phyloP scores from a whole-genome alignment of 257 asterid species.

The Cordia subcordata region DNA sequence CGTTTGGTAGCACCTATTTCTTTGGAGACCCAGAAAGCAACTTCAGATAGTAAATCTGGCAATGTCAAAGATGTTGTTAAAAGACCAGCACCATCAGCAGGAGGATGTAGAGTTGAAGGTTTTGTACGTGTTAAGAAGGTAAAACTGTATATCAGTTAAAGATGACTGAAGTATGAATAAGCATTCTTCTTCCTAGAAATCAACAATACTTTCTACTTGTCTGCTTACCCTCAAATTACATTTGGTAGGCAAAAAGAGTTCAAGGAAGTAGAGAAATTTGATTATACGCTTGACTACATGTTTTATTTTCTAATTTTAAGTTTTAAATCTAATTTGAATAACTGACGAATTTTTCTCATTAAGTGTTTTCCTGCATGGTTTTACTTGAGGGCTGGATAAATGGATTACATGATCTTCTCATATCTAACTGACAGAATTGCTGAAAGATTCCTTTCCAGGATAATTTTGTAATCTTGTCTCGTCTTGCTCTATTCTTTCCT shows the following conservation, averaged over 20 bases:
- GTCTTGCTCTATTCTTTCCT: neutral
- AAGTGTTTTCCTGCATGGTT: no score
- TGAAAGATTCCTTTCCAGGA: neutral
- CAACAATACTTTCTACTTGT: no score
- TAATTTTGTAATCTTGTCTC: neutral
- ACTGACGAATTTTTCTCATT: no score
- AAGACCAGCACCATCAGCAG: slow-evolving; percentile 87
- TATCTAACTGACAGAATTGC: no score
- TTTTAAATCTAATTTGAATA: no score
- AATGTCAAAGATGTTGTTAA: slow-evolving; percentile 39
- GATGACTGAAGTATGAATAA: no score
- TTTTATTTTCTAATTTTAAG: no score
- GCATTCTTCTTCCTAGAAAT: no score
- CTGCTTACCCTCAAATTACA: no score
- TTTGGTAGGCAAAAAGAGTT: no score
- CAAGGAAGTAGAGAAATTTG: no score
- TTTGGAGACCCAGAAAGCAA: slow-evolving; percentile 40
- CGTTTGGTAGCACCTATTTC: slow-evolving; percentile 73
- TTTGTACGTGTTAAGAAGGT: slow-evolving; percentile 97
- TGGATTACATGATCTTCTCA: neutral
- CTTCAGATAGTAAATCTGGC: slow-evolving; percentile 37
- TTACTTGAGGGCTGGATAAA: neutral
- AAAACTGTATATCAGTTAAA: neutral
- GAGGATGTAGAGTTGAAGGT: slow-evolving; percentile 97
- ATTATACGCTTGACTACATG: no score